phyloP scores from a whole-genome alignment of 2,329 filamentous ascomycete genomes.

The Aspergillus sp. region DNA sequence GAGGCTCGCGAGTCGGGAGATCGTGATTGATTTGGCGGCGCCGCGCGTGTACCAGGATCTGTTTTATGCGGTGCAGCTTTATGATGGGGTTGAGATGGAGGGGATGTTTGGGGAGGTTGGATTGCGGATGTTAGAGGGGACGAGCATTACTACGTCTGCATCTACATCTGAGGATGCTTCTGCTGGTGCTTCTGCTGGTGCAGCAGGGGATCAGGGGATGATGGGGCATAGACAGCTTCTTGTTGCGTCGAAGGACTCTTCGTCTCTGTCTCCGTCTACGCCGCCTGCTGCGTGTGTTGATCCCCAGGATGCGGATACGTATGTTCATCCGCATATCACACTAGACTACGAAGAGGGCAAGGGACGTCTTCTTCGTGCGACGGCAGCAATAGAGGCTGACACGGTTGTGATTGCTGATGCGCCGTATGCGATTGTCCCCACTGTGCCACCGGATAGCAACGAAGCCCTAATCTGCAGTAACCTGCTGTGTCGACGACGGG shows the following conservation, averaged over 20 bases:
- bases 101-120: background rate
- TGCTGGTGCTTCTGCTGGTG: background rate
- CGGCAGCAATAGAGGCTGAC: background rate
- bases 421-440: constrained; percentile 3
- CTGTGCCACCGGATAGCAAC: background rate
- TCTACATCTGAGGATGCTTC: background rate
- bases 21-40: background rate
- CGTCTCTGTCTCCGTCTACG: background rate
- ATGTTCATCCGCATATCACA: background rate
- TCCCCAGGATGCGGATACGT: background rate
- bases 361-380: background rate
- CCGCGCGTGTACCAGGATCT: background rate
- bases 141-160: background rate
- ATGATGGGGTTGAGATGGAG: background rate
- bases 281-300: background rate
- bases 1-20: background rate
- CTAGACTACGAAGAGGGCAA: background rate
- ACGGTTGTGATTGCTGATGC: background rate
- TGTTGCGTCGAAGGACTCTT: background rate
- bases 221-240: background rate
- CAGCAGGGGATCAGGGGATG: background rate
- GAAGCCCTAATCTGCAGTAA: constrained; percentile 1
- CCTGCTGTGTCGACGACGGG: background rate
- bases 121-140: background rate
- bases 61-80: background rate